Base-by-base conservation (phyloP, 345 rosid species). In the Reutealis trisperma region DNA sequence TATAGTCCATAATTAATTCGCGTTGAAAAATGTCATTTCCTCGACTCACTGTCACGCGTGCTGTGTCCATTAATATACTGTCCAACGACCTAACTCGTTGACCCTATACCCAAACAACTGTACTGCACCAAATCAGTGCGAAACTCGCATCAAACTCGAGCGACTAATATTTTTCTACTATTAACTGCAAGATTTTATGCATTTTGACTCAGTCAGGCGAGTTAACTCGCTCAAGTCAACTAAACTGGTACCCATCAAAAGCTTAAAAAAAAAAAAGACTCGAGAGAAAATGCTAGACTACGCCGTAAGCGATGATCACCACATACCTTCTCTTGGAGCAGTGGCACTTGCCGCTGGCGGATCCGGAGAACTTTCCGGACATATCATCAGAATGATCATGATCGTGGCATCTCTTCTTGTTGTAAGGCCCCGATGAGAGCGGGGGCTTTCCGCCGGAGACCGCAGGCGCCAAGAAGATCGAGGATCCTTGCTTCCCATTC, bases 321-420 rank as follows among this genome's bases (percentile, higher is more conserved):
- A 34, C 72, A 8, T 88, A 95, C 99, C 97, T 92, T 84, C 87
- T 89, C 70, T 91, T 93, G 68, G 99, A 86, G 87, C 99, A 96
- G 79, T 91, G 96, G 81, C 98, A 95, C 86, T 87, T 91, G 78
- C 89, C 90, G 86, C 61, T 54, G 27, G 79, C 75, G 59, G 94
- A 89, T 72, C 91, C 93, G 67, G 97, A 89, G 78, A 89, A 61
- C 64, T 84, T 88, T 34, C 92, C 93, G 67, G 93, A 88, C 30
- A 85, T 51, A 44, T 73, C 77, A 1, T 86, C 89, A 13, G 94
- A 89, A 84, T 84, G 91, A 1, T 85, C 91, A 64, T 89, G 92
- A 65, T 90, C 97, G 62, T 82, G 85, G 75, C 93, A 92, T 78
- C 93, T 83, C 79, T 92, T 96, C 80, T 88, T 89, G 65, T 27